Base-by-base conservation (phyloP, 116 monocot species). In the Phalaenopsis hybrid region DNA sequence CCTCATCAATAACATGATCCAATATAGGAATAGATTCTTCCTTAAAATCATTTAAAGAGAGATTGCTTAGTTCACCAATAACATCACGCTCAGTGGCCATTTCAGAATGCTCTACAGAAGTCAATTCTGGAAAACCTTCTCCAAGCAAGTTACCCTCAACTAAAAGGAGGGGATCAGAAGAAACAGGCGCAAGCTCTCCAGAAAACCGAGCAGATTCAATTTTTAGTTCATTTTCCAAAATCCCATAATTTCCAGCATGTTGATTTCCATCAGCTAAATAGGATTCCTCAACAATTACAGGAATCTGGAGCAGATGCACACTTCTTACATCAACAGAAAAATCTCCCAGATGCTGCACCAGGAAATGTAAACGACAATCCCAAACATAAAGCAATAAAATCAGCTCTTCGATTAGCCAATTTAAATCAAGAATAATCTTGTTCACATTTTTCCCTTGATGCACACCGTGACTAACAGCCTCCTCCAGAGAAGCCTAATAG, bases 341-440 rank as follows among this genome's bases (percentile, higher is more conserved):
- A 43, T 81, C 75, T 45, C 37, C 44, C 48, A 11, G 44, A 78
- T 8, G 57, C 44, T 55, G 72, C 20, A 81, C 28, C 85, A 95
- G 87, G 23, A 80, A 90, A 84, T 87, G 63, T 33, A 99, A 79
- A 31, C 99, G 95, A 41, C 68, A 85, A 78, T 95, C 99, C 99
- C 99, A 99, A 59, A 94, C 79, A 82, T 92, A 94, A 41, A 88
- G 85, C 85, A 84, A 79, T 80, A 99, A 89, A 77, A 91, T 87
- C 80, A 95, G 92, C 80, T 99, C 94, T 86, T 89, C 85, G 6
- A 84, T 87, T 45, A 91, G 70, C 89, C 87, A 92, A 79, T 85
- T 85, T 41, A 91, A 74, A 72, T 84, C 81, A 77, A 92, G 81
- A 86, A 82, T 41, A 41, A 41, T 75, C 61, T 94, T 86, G 74